A percentile compares a stretch with the other conserved stretches of the same genome.
phyloP scores from a whole-genome alignment of 208 protist genomes.

The Crithidia brevicula region DNA sequence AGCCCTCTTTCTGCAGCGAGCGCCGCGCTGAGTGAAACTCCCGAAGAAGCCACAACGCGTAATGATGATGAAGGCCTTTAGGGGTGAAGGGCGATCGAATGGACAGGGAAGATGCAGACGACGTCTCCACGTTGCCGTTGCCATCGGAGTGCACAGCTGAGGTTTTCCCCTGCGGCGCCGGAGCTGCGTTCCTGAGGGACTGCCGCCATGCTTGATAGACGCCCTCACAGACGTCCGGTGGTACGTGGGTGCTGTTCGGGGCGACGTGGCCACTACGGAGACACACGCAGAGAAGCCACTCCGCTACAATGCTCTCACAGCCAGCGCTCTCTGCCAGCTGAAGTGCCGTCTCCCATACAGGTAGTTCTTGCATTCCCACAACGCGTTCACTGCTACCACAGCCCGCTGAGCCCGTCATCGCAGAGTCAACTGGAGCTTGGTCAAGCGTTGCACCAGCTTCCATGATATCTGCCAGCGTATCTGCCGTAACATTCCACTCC shows the following conservation, averaged over 20 bases:
- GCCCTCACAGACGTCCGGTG: slow-evolving; percentile 28
- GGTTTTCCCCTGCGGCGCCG: not conserved
- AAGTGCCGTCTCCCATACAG: slow-evolving; percentile 20
- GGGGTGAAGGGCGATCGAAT: slow-evolving; percentile 23
- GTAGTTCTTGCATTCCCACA: too few relatives aligned
- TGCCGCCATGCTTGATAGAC: slow-evolving; percentile 26
- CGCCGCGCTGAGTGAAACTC: not conserved
- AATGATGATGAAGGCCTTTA: slow-evolving; percentile 26
- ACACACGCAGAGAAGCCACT: slow-evolving; percentile 28
- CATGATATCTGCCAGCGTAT: not conserved
- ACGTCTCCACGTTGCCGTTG: not conserved
- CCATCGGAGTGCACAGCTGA: not conserved
- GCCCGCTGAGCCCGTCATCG: too few relatives aligned
- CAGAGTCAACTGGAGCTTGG: not conserved
- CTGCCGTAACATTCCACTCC: not conserved
- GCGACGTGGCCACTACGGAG: slow-evolving; percentile 11
- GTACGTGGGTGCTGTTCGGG: not conserved
- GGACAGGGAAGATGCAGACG: not conserved
- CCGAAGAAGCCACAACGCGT: slow-evolving; percentile 15
- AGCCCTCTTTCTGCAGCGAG: not conserved
- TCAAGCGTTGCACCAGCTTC: not conserved
- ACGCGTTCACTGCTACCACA: not conserved
- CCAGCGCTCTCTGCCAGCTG: slow-evolving; percentile 3
- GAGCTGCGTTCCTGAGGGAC: not conserved
- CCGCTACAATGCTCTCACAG: not conserved